These are phyloP conservation scores for Diutina rugosa DNA, from an alignment of 1,139 yeast genomes.

Conservation along the genomic window DNA sequence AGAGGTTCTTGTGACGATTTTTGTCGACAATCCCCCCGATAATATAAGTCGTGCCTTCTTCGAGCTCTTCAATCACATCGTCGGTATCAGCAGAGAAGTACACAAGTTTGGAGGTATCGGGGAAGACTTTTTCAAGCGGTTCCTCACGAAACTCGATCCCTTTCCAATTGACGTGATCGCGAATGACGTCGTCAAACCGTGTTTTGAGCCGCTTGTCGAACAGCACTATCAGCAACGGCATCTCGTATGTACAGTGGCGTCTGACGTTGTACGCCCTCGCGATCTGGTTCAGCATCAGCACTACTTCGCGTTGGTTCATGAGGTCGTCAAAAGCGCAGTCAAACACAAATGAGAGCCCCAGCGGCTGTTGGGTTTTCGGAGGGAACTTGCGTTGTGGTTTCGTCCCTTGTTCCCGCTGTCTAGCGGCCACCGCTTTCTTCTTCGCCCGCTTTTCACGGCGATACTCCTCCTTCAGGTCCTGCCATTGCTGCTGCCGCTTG, in stretches of 20 bases:
- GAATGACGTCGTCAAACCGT: slow-evolving; percentile 56
- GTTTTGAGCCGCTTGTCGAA: slow-evolving; percentile 53
- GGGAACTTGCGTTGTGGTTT: slow-evolving; percentile 10
- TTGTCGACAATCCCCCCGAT: slow-evolving; percentile 96
- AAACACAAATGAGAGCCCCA: slow-evolving; percentile 44
- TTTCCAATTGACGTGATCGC: slow-evolving; percentile 54
- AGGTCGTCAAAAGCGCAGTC: slow-evolving; percentile 88
- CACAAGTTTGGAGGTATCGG: slow-evolving; percentile 26
- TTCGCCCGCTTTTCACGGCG: slow-evolving; percentile 32
- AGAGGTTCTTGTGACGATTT: slow-evolving; percentile 75
- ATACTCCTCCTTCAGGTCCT: slow-evolving; percentile 49
- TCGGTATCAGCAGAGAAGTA: slow-evolving; percentile 86
- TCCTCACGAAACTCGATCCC: slow-evolving; percentile 39
- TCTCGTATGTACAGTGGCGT: slow-evolving; percentile 45
- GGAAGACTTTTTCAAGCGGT: slow-evolving; percentile 24
- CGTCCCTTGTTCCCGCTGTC: slow-evolving; percentile 17
- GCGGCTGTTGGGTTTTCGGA: slow-evolving; percentile 27
- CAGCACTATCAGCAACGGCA: slow-evolving; percentile 49
- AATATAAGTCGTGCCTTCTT: slow-evolving; percentile 62
- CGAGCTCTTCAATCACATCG: slow-evolving; percentile 45
- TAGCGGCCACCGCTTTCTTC: slow-evolving; percentile 23
- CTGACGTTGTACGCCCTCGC: slow-evolving; percentile 74
- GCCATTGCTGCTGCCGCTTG: slow-evolving; percentile 48
- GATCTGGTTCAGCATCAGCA: slow-evolving; percentile 68
- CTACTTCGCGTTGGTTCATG: slow-evolving; percentile 73